These are phyloP conservation scores for Geosmithia morbida DNA, from an alignment of 2,329 filamentous ascomycete genomes.

Conservation along the genomic window DNA sequence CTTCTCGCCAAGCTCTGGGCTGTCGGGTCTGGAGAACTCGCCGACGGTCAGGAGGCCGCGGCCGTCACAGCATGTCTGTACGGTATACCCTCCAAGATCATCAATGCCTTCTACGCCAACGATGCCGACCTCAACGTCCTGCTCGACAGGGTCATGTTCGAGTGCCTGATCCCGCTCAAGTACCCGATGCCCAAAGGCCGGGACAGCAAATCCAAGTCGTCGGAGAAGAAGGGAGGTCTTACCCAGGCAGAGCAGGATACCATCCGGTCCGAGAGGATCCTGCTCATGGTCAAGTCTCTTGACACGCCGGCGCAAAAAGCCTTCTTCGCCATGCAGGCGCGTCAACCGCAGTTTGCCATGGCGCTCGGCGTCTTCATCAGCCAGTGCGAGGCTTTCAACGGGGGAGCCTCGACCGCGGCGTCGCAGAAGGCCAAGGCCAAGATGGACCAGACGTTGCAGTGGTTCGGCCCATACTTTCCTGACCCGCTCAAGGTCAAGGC, in stretches of 20 bases:
- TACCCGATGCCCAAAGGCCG: conserved; percentile 58
- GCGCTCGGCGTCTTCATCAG: conserved; percentile 65
- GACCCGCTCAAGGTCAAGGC: conserved; percentile 57
- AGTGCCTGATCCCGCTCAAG: conserved; percentile 75
- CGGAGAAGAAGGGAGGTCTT: conserved; percentile 21
- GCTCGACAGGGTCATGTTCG: conserved; percentile 73
- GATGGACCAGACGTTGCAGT: conserved; percentile 59
- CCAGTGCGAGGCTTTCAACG: conserved; percentile 81
- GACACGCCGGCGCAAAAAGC: conserved; percentile 69
- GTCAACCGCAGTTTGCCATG: conserved; percentile 60
- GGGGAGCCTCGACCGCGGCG: conserved; percentile 64
- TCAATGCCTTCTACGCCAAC: conserved; percentile 83
- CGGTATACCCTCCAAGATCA: conserved; percentile 69
- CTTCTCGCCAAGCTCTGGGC: conserved; percentile 81
- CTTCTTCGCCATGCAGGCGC: conserved; percentile 73
- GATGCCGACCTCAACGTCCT: conserved; percentile 74
- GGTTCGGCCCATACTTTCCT: conserved; percentile 60
- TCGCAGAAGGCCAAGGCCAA: conserved; percentile 54
- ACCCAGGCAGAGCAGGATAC: conserved; percentile 55
- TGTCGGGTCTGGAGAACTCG: conserved; percentile 78
- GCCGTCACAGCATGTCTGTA: conserved; percentile 59
- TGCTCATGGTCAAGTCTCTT: conserved; percentile 67
- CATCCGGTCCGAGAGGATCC: conserved; percentile 69
- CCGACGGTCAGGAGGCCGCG: conserved; percentile 54
- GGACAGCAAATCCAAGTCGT: conserved; percentile 46